Conservation (phyloP, 257 asterid genomes). For the Phtheirospermum japonicum region DNA sequence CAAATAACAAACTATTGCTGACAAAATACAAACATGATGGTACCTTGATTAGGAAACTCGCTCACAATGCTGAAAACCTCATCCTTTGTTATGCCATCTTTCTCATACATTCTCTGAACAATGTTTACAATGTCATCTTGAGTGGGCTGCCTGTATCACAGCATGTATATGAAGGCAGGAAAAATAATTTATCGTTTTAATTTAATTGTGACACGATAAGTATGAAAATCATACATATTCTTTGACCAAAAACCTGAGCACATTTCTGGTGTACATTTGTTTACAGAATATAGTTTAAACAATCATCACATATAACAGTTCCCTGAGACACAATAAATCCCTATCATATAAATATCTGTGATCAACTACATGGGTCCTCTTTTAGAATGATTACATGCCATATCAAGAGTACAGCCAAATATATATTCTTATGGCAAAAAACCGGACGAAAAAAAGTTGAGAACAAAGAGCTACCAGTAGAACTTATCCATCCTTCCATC, state of each 20-base stretch:
- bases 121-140: conserved; percentile 84
- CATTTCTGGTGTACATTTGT: not conserved
- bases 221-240: conserved; percentile 3
- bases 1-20: not conserved
- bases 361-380: not conserved
- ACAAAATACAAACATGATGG: conserved; percentile 6
- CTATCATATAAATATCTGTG: not conserved
- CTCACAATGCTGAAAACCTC: conserved; percentile 58
- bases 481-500: conserved; percentile 98
- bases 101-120: conserved; percentile 79
- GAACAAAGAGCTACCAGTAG: conserved; percentile 57
- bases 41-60: conserved; percentile 92
- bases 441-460: not conserved
- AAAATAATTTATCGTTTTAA: not conserved
- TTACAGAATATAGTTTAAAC: not conserved
- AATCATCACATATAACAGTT: conserved; percentile 3
- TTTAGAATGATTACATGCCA: not conserved
- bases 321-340: conserved; percentile 15
- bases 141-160: conserved; percentile 82
- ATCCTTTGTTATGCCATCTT: conserved; percentile 72
- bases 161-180: conserved; percentile 2
- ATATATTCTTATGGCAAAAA: conserved; percentile 1
- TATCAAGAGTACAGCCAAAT: not conserved
- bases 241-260: not conserved
- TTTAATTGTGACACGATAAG: conserved; percentile 4